Percentiles rank a stretch among this genome's conserved stretches.
phyloP scores from a whole-genome alignment of 345 rosid species.

The Garcia nutans region DNA sequence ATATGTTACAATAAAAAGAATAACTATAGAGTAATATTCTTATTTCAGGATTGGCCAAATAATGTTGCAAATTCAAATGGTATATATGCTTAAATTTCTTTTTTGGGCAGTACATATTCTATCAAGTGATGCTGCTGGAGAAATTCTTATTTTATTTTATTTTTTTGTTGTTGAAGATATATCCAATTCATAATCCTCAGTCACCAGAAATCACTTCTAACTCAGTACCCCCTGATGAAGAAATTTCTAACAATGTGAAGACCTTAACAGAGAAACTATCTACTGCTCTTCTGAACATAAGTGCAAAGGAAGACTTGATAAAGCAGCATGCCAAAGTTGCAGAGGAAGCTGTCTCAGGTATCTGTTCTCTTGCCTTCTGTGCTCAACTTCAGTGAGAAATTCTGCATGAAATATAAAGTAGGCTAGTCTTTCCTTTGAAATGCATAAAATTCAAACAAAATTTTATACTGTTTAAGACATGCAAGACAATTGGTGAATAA shows the following conservation, averaged over 20 bases:
- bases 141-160: conserved; percentile 18
- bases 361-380: not conserved
- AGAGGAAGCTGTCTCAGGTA: conserved; percentile 97
- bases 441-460: not conserved
- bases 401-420: not conserved
- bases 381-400: not conserved
- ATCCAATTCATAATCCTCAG: conserved; percentile 43
- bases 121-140: not conserved
- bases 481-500: too few relatives aligned
- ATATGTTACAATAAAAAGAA: too few relatives aligned
- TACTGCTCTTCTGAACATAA: conserved; percentile 73
- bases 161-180: conserved; percentile 33
- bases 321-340: conserved; percentile 94
- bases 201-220: conserved; percentile 61
- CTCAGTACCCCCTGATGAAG: conserved; percentile 46
- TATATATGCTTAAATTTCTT: too few relatives aligned
- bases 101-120: too few relatives aligned
- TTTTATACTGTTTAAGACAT: not conserved
- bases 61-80: too few relatives aligned
- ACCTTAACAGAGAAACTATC: conserved; percentile 63
- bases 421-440: too few relatives aligned
- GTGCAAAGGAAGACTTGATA: conserved; percentile 85
- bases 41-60: too few relatives aligned
- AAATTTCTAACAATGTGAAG: conserved; percentile 45
- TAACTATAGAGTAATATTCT: too few relatives aligned